Evolutionary conservation across 768 basidiomycete genomes (phyloP), one percentile per base, ranked within the genome.

Genomic region (Auricularia sp.): DNA sequence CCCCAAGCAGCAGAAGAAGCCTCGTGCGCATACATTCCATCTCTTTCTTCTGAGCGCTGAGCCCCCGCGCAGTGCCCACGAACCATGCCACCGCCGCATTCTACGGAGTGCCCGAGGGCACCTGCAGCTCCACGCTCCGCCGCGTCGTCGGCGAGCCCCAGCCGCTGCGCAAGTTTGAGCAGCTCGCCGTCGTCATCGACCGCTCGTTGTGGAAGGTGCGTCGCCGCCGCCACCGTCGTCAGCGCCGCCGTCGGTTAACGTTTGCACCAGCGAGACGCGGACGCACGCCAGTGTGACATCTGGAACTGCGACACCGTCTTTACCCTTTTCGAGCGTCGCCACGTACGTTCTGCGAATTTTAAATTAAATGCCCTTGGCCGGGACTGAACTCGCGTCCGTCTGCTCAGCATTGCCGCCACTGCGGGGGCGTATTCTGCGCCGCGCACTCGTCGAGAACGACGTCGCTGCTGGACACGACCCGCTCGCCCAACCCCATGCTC

Each of bases 341-440:
- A 92, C 72, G 87, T 89, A 71, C 70, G 87, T 81, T 16, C 59
- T 36, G 39, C 39, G 7, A 7, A 14, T 14, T 8, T 42, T 42
- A 42, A 42, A 42, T 8, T 8, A 42, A 42, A 42, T 42, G 39
- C 8, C 4, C 39, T 42, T 14, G 39, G 13, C 39, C 8, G 39
- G 39, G 39, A 42, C 39, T 42, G 39, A 42, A 7, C 13, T 42
- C 39, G 39, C 39, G 39, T 14, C 39, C 54, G 36, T 62, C 29
- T 37, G n/a, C 64, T 47, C 71, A 89, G 87, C 90, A 92, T 67
- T 92, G 90, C 75, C 83, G 90, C 73, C 92, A 91, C 72, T 92
- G 90, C 68, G 90, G 90, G 62, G 89, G 88, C 67, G 77, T 92
- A 36, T 91, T 85, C 73, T 92, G 90, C 75, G 73, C 74, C 61